Conservation (phyloP, 2,329 filamentous ascomycete species). For the Monosporascus sp. region DNA sequence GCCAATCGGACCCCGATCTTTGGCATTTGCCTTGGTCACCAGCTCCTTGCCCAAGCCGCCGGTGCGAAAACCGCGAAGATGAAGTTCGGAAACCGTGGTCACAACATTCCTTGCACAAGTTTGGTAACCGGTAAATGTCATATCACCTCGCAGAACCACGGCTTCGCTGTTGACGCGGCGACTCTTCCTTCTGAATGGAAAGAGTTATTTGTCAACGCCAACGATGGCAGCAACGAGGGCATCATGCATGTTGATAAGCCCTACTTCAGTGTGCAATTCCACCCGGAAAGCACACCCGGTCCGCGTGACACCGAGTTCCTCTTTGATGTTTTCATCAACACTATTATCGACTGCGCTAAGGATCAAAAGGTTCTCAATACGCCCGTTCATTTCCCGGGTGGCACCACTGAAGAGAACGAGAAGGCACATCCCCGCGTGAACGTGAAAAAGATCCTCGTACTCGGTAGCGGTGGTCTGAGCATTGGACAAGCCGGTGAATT, state of each 20-base stretch:
- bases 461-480: conserved; percentile 90
- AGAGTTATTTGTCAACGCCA: conserved; percentile 96
- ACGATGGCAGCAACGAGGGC: conserved; percentile 96
- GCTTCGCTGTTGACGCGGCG: conserved; percentile 81
- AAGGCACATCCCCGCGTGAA: conserved; percentile 69
- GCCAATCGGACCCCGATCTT: conserved; percentile 84
- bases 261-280: conserved; percentile 99
- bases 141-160: conserved; percentile 98
- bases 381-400: conserved; percentile 83
- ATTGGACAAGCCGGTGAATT: conserved; percentile 99
- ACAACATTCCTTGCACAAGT: conserved; percentile 97
- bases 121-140: conserved; percentile 94
- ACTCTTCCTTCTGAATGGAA: conserved; percentile 76
- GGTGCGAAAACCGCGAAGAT: conserved; percentile 87
- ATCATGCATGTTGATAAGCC: conserved; percentile 82
- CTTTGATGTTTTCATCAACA: conserved; percentile 92
- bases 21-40: conserved; percentile 93
- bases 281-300: conserved; percentile 93
- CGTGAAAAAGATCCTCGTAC: conserved; percentile 90
- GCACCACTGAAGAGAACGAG: conserved; percentile 72
- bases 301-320: conserved; percentile 94
- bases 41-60: conserved; percentile 81
- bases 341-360: conserved; percentile 66
- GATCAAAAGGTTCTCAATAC: conserved; percentile 61
- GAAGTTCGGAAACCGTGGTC: conserved; percentile 98